phyloP scores from a whole-genome alignment of 352 stramenopile species.

The Globisporangium abappressorium region DNA sequence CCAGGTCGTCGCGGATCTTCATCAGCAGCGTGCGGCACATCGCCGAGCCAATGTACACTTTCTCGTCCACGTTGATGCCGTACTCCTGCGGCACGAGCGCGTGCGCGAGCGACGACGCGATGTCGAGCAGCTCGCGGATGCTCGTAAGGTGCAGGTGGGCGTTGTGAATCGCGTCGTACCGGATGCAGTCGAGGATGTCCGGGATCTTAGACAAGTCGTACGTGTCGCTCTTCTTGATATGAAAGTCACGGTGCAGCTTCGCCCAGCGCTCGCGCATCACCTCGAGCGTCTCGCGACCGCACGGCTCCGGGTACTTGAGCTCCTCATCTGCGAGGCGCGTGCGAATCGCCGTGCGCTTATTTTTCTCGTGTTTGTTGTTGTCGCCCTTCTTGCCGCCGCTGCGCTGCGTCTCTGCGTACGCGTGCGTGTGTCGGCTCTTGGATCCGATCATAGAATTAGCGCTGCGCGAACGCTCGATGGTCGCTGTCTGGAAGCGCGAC shows the following conservation, averaged over 20 bases:
- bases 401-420: constrained; percentile 40
- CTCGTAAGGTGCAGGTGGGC: constrained; percentile 91
- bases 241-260: constrained; percentile 96
- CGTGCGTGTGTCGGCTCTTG: constrained; percentile 52
- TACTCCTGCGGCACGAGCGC: constrained; percentile 87
- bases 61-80: constrained; percentile 86
- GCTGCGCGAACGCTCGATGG: constrained; percentile 64
- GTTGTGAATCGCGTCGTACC: constrained; percentile 99
- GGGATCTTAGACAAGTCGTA: constrained; percentile 97
- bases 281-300: constrained; percentile 77
- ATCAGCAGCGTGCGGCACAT: constrained; percentile 87
- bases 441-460: constrained; percentile 48
- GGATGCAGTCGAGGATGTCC: constrained; percentile 98
- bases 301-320: constrained; percentile 74
- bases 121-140: constrained; percentile 92
- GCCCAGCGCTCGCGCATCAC: constrained; percentile 90
- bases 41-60: constrained; percentile 81
- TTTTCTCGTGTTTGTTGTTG: constrained; percentile 35
- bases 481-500: constrained; percentile 22
- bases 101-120: constrained; percentile 92
- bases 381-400: constrained; percentile 16
- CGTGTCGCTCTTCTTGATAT: constrained; percentile 89
- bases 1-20: constrained; percentile 87
- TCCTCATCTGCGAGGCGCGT: constrained; percentile 50
- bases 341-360: constrained; percentile 16